Base-by-base conservation (phyloP, 225 moss, liverwort and hornwort genomes). In the Pleurozium schreberi region DNA sequence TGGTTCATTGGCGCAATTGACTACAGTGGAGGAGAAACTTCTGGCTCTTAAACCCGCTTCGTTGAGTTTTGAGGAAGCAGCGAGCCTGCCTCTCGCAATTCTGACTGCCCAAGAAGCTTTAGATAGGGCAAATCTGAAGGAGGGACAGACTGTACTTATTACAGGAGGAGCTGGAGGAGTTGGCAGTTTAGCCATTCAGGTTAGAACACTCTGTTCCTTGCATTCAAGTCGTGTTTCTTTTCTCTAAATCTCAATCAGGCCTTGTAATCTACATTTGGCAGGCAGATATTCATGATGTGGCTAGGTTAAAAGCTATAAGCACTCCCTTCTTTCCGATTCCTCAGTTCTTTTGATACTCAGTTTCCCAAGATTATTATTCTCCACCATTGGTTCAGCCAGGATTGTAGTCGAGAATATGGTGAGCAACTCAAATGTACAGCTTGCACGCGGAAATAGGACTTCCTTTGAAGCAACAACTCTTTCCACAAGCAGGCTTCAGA, bases 111-210 rank as follows among this genome's bases (percentile, higher is more conserved):
- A 97, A 89, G 95, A 96, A 90, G 94, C 89, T 66, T 91, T 96
- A 4, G 94, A 93, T 55, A 86, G 88, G 66, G 96, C 91, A 69
- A 90, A 88, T 62, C 92, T 98, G 38, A 92, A 94, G 93, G 92
- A 95, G 76, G 98, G 98, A 11, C 91, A 95, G 71, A 96, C 94
- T 77, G 92, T 95, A 26, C 60, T 96, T 14, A 84, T 98, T 30
- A 95, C 87, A 5, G 98, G 98, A 83, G 97, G 98, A 65, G 89
- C 95, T 82, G 98, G 98, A 84, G 98, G 98, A 52, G 96, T 96
- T 78, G 98, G 96, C 74, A 92, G 93, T 80, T 89, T 98, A 65
- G 97, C 96, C 83, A 88, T 98, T 74, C 97, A 98, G 96, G 97
- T 97, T 68, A 58, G 76, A 74, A 34, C 71, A 40, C 70, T 50